A percentile compares a stretch with the other conserved stretches of the same genome.
Evolutionary conservation across 176 grass and related monocot species (phyloP).

Genomic region (Elaeis guineensis): DNA sequence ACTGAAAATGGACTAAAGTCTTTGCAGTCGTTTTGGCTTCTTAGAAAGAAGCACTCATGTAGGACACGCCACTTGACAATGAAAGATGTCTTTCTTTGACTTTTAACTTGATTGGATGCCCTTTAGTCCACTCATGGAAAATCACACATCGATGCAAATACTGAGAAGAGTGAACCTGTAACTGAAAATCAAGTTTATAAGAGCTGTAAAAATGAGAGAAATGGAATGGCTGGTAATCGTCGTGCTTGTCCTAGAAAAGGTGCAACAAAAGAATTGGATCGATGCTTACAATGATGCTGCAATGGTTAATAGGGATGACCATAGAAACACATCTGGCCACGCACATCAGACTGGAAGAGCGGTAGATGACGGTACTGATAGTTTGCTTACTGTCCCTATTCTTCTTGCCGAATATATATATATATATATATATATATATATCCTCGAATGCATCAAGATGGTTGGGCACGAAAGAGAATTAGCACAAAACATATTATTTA

Average conservation of each 20-base stretch:
- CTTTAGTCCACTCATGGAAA: neutral
- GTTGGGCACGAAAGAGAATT: constrained; percentile 30
- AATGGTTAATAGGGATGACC: neutral
- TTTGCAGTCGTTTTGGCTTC: too few relatives aligned
- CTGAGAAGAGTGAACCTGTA: constrained; percentile 21
- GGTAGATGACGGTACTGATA: constrained; percentile 10
- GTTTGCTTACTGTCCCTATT: constrained; percentile 37
- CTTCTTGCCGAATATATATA: constrained; percentile 42
- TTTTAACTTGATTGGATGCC: too few relatives aligned
- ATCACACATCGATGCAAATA: constrained; percentile 18
- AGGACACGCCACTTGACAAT: too few relatives aligned
- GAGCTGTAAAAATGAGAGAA: neutral
- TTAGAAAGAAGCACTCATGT: too few relatives aligned
- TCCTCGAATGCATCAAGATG: constrained; percentile 53
- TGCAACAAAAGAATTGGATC: neutral
- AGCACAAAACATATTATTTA: constrained; percentile 12
- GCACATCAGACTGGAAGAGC: neutral
- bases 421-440: too few relatives aligned
- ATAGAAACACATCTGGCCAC: neutral
- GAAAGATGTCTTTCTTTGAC: too few relatives aligned
- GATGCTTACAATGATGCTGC: neutral
- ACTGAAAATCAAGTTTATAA: neutral
- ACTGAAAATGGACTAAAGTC: too few relatives aligned
- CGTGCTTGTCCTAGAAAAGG: neutral
- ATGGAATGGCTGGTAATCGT: neutral